A percentile compares a stretch with the other conserved stretches of the same genome.
Evolutionary conservation across 2,329 filamentous ascomycete species (phyloP).

Genomic region (Trichoderma atrobrunneum): DNA sequence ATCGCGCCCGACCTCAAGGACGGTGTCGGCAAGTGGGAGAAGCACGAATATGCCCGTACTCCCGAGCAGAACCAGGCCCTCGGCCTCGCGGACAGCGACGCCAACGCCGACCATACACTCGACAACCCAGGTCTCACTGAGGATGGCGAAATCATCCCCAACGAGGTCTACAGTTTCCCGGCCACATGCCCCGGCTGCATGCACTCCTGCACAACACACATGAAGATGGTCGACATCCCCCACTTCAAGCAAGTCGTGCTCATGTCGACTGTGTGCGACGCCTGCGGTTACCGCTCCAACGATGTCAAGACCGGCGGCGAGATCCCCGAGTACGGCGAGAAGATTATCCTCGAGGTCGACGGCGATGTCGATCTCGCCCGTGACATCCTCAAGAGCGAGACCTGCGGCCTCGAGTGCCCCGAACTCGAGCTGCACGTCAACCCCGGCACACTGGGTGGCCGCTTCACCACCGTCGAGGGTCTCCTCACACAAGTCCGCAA

Average conservation of each 20-base stretch:
- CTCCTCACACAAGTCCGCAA: slow-evolving; percentile 88
- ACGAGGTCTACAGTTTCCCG: slow-evolving; percentile 91
- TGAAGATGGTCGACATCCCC: slow-evolving; percentile 98
- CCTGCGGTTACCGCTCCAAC: slow-evolving; percentile 91
- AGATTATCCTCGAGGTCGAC: slow-evolving; percentile 73
- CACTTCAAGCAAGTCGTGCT: slow-evolving; percentile 97
- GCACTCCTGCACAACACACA: slow-evolving; percentile 82
- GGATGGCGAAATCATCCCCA: slow-evolving; percentile 81
- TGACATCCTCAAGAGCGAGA: slow-evolving; percentile 96
- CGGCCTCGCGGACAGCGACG: slow-evolving; percentile 66
- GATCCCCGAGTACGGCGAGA: slow-evolving; percentile 80
- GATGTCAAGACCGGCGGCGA: slow-evolving; percentile 97
- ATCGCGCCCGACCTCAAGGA: slow-evolving; percentile 84
- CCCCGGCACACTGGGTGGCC: slow-evolving; percentile 88
- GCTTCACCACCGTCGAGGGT: slow-evolving; percentile 96
- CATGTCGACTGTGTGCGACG: slow-evolving; percentile 89
- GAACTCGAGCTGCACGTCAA: slow-evolving; percentile 86
- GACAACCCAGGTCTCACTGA: slow-evolving; percentile 48
- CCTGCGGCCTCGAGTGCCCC: slow-evolving; percentile 79
- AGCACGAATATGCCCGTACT: slow-evolving; percentile 78
- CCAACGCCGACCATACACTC: slow-evolving; percentile 46
- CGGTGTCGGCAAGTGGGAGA: slow-evolving; percentile 81
- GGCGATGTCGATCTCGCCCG: slow-evolving; percentile 72
- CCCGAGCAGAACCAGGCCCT: slow-evolving; percentile 82
- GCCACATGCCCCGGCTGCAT: slow-evolving; percentile 89